A percentile compares a stretch with the other conserved stretches of the same genome.
These are phyloP conservation scores for Malassezia arunalokei DNA, from an alignment of 1,284 basidiomycete species.

Conservation along the genomic window DNA sequence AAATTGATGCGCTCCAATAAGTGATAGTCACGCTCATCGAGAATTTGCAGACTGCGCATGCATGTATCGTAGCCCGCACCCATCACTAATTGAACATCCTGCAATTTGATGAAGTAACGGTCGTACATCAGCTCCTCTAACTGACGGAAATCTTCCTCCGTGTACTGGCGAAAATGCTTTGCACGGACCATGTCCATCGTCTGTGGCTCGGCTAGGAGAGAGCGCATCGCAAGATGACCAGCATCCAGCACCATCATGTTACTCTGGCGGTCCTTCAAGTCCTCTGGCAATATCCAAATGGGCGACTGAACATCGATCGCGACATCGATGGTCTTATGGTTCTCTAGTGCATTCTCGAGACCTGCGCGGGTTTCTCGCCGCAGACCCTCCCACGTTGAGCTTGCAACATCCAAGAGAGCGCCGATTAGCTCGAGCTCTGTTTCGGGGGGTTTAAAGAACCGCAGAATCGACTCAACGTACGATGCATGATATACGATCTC, in stretches of 20 bases:
- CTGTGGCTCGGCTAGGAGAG: conserved; percentile 73
- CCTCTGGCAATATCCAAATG: conserved; percentile 88
- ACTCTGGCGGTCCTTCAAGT: conserved; percentile 62
- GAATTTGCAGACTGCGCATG: conserved; percentile 54
- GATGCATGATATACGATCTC: conserved; percentile 94
- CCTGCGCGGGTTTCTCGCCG: conserved; percentile 90
- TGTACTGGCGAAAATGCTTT: conserved; percentile 77
- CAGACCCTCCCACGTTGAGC: conserved; percentile 83
- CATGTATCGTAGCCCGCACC: conserved; percentile 74
- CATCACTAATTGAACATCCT: conserved; percentile 82
- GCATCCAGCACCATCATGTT: conserved; percentile 88
- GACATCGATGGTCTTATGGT: conserved; percentile 88
- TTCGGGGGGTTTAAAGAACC: conserved; percentile 86
- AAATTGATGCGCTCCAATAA: conserved; percentile 82
- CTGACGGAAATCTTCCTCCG: conserved; percentile 72
- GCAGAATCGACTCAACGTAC: conserved; percentile 82
- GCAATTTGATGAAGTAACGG: conserved; percentile 68
- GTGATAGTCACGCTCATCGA: conserved; percentile 56
- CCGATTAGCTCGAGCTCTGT: conserved; percentile 89
- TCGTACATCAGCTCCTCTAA: conserved; percentile 96
- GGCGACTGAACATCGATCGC: conserved; percentile 94
- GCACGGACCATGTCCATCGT: conserved; percentile 66
- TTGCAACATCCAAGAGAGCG: conserved; percentile 62
- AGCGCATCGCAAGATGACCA: conserved; percentile 87
- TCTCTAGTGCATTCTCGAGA: conserved; percentile 80